Percentiles rank a stretch among this genome's conserved stretches.
phyloP scores from a whole-genome alignment of 495 filamentous ascomycete genomes.

The Letharia columbiana region DNA sequence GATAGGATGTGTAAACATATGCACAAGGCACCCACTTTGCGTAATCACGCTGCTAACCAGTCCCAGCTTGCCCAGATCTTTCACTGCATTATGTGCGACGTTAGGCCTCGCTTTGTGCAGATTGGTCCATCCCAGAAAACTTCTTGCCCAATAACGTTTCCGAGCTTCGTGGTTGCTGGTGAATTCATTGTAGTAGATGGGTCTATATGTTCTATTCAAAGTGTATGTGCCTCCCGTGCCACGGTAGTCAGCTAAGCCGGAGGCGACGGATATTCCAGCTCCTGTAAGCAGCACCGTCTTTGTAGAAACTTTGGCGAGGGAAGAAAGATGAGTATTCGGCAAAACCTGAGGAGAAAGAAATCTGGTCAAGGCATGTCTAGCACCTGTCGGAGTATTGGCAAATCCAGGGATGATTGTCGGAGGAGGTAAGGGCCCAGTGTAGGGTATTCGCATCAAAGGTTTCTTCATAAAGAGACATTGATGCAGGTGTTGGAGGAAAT shows the following conservation, averaged over 20 bases:
- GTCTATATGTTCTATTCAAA: constrained; percentile 77
- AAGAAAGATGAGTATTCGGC: constrained; percentile 36
- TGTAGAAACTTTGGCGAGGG: constrained; percentile 36
- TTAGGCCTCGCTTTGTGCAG: constrained; percentile 74
- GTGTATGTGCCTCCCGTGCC: constrained; percentile 86
- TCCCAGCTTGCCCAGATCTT: constrained; percentile 59
- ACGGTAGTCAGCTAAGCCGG: constrained; percentile 87
- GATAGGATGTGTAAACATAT: not conserved
- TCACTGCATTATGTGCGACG: constrained; percentile 65
- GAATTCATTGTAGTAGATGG: constrained; percentile 92
- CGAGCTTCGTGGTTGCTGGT: constrained; percentile 70
- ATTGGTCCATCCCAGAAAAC: constrained; percentile 84
- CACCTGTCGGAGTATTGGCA: constrained; percentile 60
- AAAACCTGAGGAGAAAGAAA: constrained; percentile 60
- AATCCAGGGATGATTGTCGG: constrained; percentile 63
- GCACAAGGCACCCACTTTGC: constrained; percentile 46
- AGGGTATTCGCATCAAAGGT: constrained; percentile 80
- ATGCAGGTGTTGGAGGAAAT: not conserved
- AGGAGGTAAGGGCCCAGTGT: constrained; percentile 72
- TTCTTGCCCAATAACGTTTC: constrained; percentile 93
- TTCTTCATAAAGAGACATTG: constrained; percentile 45
- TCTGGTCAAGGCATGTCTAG: constrained; percentile 61
- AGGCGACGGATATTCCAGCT: constrained; percentile 88
- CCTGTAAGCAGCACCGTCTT: constrained; percentile 78
- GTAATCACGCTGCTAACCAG: constrained; percentile 72